Conservation (phyloP, 352 stramenopile genomes). For the Globisporangium apiculatum region DNA sequence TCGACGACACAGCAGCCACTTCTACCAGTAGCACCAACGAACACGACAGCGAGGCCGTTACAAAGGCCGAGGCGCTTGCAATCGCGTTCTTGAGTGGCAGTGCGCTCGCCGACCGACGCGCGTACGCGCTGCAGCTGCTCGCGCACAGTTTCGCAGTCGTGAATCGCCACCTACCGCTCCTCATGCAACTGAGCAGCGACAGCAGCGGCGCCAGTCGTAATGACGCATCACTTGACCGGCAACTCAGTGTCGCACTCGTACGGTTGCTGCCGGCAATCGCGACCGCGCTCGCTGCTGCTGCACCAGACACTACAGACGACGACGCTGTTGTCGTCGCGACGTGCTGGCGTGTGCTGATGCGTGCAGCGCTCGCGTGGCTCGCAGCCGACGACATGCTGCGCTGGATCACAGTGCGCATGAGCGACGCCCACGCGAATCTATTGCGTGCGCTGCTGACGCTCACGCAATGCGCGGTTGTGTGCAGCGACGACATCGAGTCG, state of each 20-base stretch:
- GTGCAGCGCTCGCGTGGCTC: conserved; percentile 39
- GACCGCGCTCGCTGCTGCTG: background rate
- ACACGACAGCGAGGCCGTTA: no score
- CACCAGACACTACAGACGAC: background rate
- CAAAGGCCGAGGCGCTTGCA: conserved; percentile 16
- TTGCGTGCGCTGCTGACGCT: conserved; percentile 22
- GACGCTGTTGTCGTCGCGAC: background rate
- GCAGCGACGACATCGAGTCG: background rate
- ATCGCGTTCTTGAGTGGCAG: conserved; percentile 19
- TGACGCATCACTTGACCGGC: conserved; percentile 30
- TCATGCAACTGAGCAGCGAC: background rate
- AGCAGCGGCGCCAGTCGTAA: background rate
- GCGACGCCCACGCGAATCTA: conserved; percentile 25
- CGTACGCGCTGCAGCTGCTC: conserved; percentile 12
- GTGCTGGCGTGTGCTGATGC: conserved; percentile 31
- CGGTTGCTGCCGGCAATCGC: conserved; percentile 29
- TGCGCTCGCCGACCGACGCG: background rate
- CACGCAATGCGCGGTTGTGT: conserved; percentile 11
- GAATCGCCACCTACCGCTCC: conserved; percentile 14
- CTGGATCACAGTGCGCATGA: conserved; percentile 53
- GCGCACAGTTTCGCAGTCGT: conserved; percentile 17
- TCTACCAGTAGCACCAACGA: background rate
- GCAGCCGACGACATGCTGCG: conserved; percentile 59
- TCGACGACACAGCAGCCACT: background rate
- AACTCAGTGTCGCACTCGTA: conserved; percentile 42